These are phyloP conservation scores for Chalciporus sp. DNA, from an alignment of 1,284 basidiomycete species.

Conservation along the genomic window DNA sequence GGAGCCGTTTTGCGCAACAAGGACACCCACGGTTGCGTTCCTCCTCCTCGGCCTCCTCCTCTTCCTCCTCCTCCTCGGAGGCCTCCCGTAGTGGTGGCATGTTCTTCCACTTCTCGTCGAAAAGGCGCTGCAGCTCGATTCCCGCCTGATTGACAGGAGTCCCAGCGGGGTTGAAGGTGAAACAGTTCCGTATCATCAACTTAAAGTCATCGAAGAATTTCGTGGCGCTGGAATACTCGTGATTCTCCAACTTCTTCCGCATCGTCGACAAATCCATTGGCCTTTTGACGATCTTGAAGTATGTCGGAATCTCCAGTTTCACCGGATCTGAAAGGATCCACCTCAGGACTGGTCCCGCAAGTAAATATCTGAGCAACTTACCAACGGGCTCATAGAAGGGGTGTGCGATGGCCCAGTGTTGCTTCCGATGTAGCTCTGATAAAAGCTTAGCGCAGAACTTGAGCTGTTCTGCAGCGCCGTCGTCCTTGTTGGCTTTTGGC, in stretches of 20 bases:
- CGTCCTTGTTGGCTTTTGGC: conserved; percentile 62
- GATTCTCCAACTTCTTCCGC: conserved; percentile 77
- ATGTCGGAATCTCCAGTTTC: conserved; percentile 82
- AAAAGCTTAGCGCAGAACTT: conserved; percentile 82
- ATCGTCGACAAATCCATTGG: conserved; percentile 96
- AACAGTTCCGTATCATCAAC: conserved; percentile 93
- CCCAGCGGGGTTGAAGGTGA: conserved; percentile 87
- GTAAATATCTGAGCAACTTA: conserved; percentile 41
- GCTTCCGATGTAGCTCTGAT: conserved; percentile 79
- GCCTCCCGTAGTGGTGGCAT: conserved; percentile 69
- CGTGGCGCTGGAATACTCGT: conserved; percentile 74
- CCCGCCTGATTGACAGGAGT: conserved; percentile 87
- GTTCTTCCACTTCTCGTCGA: conserved; percentile 88
- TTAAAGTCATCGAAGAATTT: conserved; percentile 92
- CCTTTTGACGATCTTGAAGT: conserved; percentile 87
- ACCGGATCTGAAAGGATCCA: conserved; percentile 58
- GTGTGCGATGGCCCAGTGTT: conserved; percentile 71
- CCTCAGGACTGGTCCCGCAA: conserved; percentile 1
- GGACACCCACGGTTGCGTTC: conserved; percentile 56
- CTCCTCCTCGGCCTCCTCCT: conserved; percentile 51
- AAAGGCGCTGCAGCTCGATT: conserved; percentile 78
- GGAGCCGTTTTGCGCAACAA: conserved; percentile 1
- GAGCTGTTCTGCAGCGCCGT: conserved; percentile 82
- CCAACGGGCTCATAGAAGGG: conserved; percentile 95
- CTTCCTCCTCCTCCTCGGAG: conserved; percentile 53